Evolutionary conservation across 1,139 yeast genomes (phyloP).

Genomic region (Pichia sp.): DNA sequence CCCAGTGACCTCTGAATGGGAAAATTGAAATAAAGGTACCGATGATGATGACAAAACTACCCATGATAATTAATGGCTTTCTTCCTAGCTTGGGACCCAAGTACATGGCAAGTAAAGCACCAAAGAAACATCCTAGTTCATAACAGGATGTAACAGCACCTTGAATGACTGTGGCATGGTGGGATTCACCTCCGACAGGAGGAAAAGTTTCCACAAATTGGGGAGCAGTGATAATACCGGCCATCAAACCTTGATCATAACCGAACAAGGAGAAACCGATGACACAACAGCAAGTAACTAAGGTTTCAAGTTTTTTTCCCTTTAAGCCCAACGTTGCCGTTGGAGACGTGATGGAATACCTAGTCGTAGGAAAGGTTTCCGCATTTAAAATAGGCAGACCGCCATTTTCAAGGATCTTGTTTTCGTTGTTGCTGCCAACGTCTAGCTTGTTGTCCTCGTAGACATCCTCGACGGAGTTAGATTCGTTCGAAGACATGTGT

Average conservation of each 20-base stretch:
- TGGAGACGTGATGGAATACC: conserved; percentile 4
- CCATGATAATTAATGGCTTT: conserved; percentile 56
- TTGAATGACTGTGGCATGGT: conserved; percentile 44
- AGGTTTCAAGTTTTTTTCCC: conserved; percentile 41
- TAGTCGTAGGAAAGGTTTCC: conserved; percentile 4
- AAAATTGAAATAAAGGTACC: conserved; percentile 65
- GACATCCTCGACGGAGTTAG: conserved; percentile 1
- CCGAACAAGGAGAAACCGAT: conserved; percentile 71
- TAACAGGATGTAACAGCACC: conserved; percentile 71
- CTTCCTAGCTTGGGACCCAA: conserved; percentile 66
- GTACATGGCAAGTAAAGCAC: conserved; percentile 59
- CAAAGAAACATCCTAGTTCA: conserved; percentile 74
- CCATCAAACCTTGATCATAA: conserved; percentile 78
- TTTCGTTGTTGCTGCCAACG: neutral
- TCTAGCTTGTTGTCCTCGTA: conserved; percentile 15
- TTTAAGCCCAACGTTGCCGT: conserved; percentile 41
- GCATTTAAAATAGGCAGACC: conserved; percentile 6
- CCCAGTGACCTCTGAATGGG: conserved; percentile 44
- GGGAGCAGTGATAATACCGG: conserved; percentile 61
- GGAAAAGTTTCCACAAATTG: conserved; percentile 60
- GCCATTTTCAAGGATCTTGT: neutral
- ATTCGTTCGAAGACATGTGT: conserved; percentile 8
- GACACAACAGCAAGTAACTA: conserved; percentile 55
- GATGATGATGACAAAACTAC: conserved; percentile 54
- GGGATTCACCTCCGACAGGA: conserved; percentile 39